Conservation (phyloP, 2,329 filamentous ascomycete species). For the Colletotrichum tanaceti region DNA sequence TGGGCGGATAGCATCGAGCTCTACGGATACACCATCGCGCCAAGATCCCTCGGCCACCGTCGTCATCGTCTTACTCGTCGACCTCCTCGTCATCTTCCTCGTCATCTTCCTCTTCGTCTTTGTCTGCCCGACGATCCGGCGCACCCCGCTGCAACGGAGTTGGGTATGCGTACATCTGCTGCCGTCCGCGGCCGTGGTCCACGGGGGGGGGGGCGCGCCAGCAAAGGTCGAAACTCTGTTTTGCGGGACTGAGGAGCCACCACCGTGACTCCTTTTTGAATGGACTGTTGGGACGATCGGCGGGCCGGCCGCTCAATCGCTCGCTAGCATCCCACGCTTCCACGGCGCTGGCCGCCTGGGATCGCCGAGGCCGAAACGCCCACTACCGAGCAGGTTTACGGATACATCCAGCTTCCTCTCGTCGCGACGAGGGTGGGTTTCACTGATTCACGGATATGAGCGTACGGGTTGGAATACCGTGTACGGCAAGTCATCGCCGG, state of each 20-base stretch:
- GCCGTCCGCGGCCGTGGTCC: slow-evolving; percentile 8
- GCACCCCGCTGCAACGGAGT: slow-evolving; percentile 22
- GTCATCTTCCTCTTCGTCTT: slow-evolving; percentile 7
- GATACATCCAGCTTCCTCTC: not conserved
- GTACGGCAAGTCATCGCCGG: not conserved
- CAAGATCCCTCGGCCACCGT: not conserved
- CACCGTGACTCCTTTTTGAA: not conserved
- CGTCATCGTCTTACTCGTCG: not conserved
- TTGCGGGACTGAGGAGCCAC: not conserved
- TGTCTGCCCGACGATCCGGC: slow-evolving; percentile 11
- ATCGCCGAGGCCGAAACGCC: slow-evolving; percentile 29
- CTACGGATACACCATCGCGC: no score
- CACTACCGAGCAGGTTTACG: slow-evolving; percentile 14
- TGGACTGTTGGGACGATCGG: slow-evolving; percentile 13
- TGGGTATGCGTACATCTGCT: slow-evolving; percentile 25
- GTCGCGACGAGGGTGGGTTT: slow-evolving; percentile 15
- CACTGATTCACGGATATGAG: slow-evolving; percentile 33
- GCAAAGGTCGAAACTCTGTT: slow-evolving; percentile 28
- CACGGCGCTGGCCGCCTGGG: slow-evolving; percentile 35
- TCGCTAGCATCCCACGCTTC: slow-evolving; percentile 9
- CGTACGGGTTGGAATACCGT: slow-evolving; percentile 19
- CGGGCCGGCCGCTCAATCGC: slow-evolving; percentile 30
- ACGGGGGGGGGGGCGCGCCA: slow-evolving; percentile 2
- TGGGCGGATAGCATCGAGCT: no score
- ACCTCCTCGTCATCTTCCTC: no score